Evolutionary conservation across 495 filamentous ascomycete species (phyloP).

Genomic region (Penicillium psychrofluorescens): DNA sequence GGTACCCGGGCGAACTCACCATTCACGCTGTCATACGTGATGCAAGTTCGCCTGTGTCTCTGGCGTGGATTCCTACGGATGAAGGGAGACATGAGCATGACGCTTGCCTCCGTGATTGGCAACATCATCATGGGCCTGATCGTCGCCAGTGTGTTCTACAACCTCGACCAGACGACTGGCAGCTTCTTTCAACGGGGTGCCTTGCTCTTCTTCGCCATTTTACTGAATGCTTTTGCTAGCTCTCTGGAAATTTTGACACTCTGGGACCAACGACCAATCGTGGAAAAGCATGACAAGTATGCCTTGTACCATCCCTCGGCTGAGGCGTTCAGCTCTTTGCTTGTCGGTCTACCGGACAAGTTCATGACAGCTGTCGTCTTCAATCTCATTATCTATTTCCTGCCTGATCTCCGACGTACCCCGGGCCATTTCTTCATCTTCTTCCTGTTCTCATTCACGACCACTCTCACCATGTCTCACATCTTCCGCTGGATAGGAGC

Average conservation of each 20-base stretch:
- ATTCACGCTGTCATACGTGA: constrained; percentile 64
- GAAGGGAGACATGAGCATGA: constrained; percentile 63
- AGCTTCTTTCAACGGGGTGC: constrained; percentile 78
- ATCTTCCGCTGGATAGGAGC: constrained; percentile 80
- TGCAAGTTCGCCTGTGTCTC: constrained; percentile 69
- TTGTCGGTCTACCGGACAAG: constrained; percentile 70
- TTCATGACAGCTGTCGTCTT: constrained; percentile 48
- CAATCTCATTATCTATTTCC: constrained; percentile 75
- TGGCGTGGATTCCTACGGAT: constrained; percentile 64
- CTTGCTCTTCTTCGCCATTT: constrained; percentile 79
- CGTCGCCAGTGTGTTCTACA: constrained; percentile 76
- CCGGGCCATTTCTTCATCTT: constrained; percentile 76
- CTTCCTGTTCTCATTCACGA: constrained; percentile 62
- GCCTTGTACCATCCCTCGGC: constrained; percentile 89
- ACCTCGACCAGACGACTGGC: constrained; percentile 50
- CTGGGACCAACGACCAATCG: constrained; percentile 81
- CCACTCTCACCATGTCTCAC: constrained; percentile 65
- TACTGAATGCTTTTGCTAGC: constrained; percentile 77
- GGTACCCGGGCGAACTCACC: constrained; percentile 56
- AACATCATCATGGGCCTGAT: constrained; percentile 72
- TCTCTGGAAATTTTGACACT: constrained; percentile 73
- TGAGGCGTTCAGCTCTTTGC: constrained; percentile 77
- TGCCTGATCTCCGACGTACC: constrained; percentile 74
- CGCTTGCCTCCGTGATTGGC: constrained; percentile 61
- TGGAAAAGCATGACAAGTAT: constrained; percentile 85